Evolutionary conservation across 805 yeast species (phyloP).

Genomic region (Scheffersomyces coipomensis): DNA sequence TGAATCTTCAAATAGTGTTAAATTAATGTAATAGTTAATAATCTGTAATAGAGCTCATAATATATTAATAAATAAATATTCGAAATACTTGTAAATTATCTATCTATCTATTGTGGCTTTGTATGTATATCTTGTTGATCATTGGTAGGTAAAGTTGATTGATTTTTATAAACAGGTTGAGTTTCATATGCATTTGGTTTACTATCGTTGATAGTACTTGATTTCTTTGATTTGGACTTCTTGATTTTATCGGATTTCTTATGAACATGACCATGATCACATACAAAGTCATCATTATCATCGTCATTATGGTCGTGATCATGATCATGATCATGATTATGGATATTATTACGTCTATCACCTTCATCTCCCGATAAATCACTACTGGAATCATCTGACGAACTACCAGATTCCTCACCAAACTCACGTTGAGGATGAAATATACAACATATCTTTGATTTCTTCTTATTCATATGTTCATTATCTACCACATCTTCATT

Average conservation of each 20-base stretch:
- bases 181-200: conserved; percentile 82
- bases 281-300: conserved; percentile 13
- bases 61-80: neutral
- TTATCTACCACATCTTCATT: conserved; percentile 83
- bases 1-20: neutral
- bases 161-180: conserved; percentile 63
- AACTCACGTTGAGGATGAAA: conserved; percentile 72
- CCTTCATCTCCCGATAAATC: conserved; percentile 17
- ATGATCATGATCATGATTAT: conserved; percentile 6
- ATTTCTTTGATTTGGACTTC: conserved; percentile 23
- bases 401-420: conserved; percentile 41
- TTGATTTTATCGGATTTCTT: conserved; percentile 16
- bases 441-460: conserved; percentile 84
- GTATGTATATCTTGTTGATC: neutral
- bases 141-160: conserved; percentile 6
- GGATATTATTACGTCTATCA: conserved; percentile 10
- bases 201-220: neutral
- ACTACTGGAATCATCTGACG: conserved; percentile 32
- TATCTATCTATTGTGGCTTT: neutral
- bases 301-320: conserved; percentile 9
- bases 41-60: too few species aligned
- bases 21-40: neutral
- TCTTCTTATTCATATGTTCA: conserved; percentile 84
- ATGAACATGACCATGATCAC: conserved; percentile 11
- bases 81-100: neutral